Evolutionary conservation across 2,329 filamentous ascomycete species (phyloP).

Genomic region (Rachicladosporium sp.): DNA sequence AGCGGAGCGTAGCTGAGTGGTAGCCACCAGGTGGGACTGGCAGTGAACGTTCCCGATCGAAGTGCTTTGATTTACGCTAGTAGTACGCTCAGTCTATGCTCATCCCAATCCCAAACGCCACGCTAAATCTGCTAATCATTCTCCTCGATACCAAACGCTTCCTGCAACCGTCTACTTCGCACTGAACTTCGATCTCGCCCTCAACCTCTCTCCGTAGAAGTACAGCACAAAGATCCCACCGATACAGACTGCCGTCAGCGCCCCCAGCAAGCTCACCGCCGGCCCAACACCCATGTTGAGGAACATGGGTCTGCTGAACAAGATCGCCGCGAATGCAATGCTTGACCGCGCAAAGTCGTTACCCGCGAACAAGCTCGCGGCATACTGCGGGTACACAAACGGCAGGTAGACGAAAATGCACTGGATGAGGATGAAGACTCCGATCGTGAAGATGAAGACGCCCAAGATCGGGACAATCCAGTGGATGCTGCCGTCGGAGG

Average conservation of each 20-base stretch:
- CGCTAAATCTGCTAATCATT: too few species aligned
- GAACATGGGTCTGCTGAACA: constrained; percentile 49
- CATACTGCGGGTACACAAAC: constrained; percentile 29
- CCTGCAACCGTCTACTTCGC: constrained; percentile 16
- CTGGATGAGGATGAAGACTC: constrained; percentile 31
- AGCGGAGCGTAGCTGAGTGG: too few species aligned
- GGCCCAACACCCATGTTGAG: constrained; percentile 45
- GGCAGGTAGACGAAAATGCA: constrained; percentile 29
- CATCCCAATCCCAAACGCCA: too few species aligned
- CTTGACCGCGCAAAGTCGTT: constrained; percentile 48
- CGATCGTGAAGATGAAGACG: constrained; percentile 27
- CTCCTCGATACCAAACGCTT: too few species aligned
- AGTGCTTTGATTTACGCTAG: too few species aligned
- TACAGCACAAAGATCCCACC: constrained; percentile 43
- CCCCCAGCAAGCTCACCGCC: constrained; percentile 46
- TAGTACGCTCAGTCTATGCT: too few species aligned
- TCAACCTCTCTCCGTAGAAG: constrained; percentile 42
- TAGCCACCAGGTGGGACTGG: too few species aligned
- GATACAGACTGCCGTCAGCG: constrained; percentile 25
- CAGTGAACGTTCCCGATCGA: too few species aligned
- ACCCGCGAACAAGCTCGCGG: constrained; percentile 46
- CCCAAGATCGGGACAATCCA: constrained; percentile 30
- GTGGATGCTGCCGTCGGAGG: constrained; percentile 17
- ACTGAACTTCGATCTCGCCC: constrained; percentile 48
- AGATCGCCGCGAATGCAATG: constrained; percentile 46